phyloP scores from a whole-genome alignment of 306 rosid genomes.

The Trifolium dubium region DNA sequence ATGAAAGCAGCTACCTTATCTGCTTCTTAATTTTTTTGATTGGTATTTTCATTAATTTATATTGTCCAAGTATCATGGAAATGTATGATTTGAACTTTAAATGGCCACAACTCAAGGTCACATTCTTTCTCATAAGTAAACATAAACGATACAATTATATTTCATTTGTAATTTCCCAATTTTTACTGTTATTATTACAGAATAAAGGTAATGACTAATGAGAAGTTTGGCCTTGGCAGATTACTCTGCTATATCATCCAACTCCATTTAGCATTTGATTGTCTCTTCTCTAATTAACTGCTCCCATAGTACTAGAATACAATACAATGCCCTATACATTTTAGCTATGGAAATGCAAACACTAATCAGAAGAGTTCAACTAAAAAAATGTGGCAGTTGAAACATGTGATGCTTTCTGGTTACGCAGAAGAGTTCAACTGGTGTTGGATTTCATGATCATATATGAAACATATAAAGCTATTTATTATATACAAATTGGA shows the following conservation, averaged over 20 bases:
- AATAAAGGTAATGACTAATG: slow-evolving; percentile 9
- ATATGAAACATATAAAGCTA: too few species aligned
- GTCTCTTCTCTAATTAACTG: neutral
- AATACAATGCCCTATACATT: neutral
- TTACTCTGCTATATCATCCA: neutral
- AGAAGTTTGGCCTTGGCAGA: neutral
- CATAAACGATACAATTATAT: slow-evolving; percentile 29
- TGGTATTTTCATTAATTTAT: slow-evolving; percentile 35
- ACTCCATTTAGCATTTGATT: neutral
- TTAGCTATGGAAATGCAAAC: neutral
- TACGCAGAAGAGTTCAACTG: too few species aligned
- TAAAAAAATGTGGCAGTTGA: too few species aligned
- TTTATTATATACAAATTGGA: too few species aligned
- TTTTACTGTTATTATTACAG: slow-evolving; percentile 38
- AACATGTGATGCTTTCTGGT: too few species aligned
- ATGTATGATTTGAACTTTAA: slow-evolving; percentile 39
- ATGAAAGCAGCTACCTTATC: slow-evolving; percentile 36
- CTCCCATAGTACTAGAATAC: neutral
- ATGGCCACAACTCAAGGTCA: slow-evolving; percentile 89
- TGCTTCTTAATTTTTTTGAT: slow-evolving; percentile 35
- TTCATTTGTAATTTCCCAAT: slow-evolving; percentile 39
- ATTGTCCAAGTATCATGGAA: slow-evolving; percentile 4
- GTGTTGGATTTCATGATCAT: too few species aligned
- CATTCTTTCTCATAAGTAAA: slow-evolving; percentile 61
- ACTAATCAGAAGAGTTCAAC: too few species aligned